Base-by-base conservation (phyloP, 768 basidiomycete species). In the Paxillus ammoniavirescens region DNA sequence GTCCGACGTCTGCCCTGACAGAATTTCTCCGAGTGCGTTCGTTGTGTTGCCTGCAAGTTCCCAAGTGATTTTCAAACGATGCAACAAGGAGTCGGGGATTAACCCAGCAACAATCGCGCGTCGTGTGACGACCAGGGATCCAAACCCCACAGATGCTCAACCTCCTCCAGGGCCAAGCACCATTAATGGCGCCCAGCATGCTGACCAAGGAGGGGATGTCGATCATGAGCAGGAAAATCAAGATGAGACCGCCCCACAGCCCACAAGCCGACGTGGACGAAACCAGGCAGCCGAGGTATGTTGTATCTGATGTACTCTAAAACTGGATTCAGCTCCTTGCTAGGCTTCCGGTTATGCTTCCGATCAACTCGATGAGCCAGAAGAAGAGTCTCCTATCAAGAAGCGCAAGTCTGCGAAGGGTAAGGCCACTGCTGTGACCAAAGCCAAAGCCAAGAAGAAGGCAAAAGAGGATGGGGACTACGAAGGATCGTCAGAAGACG, bases 1-100 rank as follows among this genome's bases (percentile, higher is more conserved):
- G 92, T 0, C 91, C 92, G 2, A 83, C 87, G 0, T 92, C 89
- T 18, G 91, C 91, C 0, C 71, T 93, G 12, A 92, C 91, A 35
- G 89, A 91, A 57, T 93, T 88, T 59, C 73, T 93, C 33, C 81
- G 81, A 62, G 91, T 89, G 54, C 28, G 74, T 69, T 23, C n/a
- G 4, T 21, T 12, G 36, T 13, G 15, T 5, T 2, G 21, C 42
- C 14, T 45, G 53, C 46, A 28, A 14, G 44, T 46, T 18, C 26
- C 47, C 30, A 77, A 21, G 69, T 60, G 18, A 72, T 71, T 4
- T 26, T 57, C 62, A 18, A 43, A 38, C 28, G 17, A 42, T 36
- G 0, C 17, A n/a, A 28, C 42, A 58, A 81, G 78, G 82, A 83
- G 64, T 71, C 77, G 15, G 82, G 82, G 9, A 83, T 83, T 53